Evolutionary conservation across 2,329 filamentous ascomycete species (phyloP).

Genomic region (Ophiostoma ips): DNA sequence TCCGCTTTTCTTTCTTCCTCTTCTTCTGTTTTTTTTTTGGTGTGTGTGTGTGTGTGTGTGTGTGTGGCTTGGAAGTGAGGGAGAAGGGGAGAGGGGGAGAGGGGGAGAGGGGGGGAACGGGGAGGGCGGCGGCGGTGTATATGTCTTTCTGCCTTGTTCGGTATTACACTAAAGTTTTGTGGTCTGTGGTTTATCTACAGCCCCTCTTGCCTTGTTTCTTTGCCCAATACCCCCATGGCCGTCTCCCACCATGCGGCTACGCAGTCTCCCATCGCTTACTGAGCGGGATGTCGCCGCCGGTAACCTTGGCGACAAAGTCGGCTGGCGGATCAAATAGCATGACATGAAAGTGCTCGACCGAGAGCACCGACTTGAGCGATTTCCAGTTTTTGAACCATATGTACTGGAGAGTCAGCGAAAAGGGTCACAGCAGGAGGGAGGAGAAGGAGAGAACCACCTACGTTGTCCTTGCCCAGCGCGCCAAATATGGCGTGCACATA

Average conservation of each 20-base stretch:
- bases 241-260: constrained; percentile 8
- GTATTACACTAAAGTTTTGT: too few relatives aligned
- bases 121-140: too few relatives aligned
- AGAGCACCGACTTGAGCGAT: constrained; percentile 68
- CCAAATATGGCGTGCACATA: constrained; percentile 59
- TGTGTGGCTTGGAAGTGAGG: too few relatives aligned
- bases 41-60: too few relatives aligned
- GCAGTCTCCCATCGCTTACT: constrained; percentile 25
- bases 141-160: not conserved
- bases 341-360: constrained; percentile 89
- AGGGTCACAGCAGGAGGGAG: not conserved
- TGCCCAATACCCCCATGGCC: too few relatives aligned
- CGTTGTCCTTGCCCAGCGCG: constrained; percentile 35
- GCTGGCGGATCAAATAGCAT: constrained; percentile 70
- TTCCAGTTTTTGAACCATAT: constrained; percentile 88
- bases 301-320: constrained; percentile 55
- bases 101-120: too few relatives aligned
- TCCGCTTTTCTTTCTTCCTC: not conserved
- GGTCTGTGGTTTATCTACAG: too few relatives aligned
- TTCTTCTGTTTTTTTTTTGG: too few relatives aligned
- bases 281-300: constrained; percentile 58
- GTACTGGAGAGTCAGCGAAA: constrained; percentile 17
- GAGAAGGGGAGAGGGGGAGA: too few relatives aligned
- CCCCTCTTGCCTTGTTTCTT: not conserved
- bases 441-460: constrained; percentile 30